These are phyloP conservation scores for Globisporangium spinosum DNA, from an alignment of 352 stramenopile genomes.

Conservation along the genomic window DNA sequence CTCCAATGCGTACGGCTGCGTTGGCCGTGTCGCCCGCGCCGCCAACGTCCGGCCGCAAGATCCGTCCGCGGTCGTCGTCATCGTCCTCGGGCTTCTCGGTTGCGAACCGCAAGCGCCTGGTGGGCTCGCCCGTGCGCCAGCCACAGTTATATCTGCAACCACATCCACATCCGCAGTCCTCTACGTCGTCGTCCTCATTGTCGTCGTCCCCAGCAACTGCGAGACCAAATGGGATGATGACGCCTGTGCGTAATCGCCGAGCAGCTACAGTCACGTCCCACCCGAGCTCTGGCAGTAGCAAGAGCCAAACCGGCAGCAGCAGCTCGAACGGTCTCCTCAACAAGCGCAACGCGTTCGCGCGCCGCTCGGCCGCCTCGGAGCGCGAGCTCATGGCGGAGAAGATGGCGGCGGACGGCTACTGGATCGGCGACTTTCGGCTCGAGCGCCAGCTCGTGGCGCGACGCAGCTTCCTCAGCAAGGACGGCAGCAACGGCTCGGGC, in stretches of 20 bases:
- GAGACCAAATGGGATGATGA: background rate
- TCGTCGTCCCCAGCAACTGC: background rate
- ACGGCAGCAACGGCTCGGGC: constrained; percentile 5
- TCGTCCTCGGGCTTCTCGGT: constrained; percentile 18
- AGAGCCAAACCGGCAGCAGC: background rate
- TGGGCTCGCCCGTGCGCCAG: background rate
- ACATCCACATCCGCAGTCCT: constrained; percentile 1
- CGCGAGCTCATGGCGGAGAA: constrained; percentile 52
- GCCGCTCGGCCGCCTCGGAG: constrained; percentile 28
- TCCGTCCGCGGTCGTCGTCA: constrained; percentile 20
- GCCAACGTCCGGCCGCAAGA: constrained; percentile 1
- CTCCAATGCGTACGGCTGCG: background rate
- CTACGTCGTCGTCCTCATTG: background rate
- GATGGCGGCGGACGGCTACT: constrained; percentile 68
- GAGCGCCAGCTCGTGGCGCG: constrained; percentile 39
- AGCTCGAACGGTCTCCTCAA: constrained; percentile 1
- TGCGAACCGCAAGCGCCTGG: constrained; percentile 14
- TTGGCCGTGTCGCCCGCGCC: background rate
- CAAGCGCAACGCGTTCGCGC: constrained; percentile 26
- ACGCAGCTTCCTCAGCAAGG: constrained; percentile 13
- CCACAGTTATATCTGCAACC: background rate
- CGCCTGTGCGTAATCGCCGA: constrained; percentile 7
- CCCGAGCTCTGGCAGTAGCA: constrained; percentile 4
- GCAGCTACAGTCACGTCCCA: constrained; percentile 16
- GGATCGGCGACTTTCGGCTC: constrained; percentile 68